phyloP scores from a whole-genome alignment of 306 rosid species.

The Lathyrus aphaca region DNA sequence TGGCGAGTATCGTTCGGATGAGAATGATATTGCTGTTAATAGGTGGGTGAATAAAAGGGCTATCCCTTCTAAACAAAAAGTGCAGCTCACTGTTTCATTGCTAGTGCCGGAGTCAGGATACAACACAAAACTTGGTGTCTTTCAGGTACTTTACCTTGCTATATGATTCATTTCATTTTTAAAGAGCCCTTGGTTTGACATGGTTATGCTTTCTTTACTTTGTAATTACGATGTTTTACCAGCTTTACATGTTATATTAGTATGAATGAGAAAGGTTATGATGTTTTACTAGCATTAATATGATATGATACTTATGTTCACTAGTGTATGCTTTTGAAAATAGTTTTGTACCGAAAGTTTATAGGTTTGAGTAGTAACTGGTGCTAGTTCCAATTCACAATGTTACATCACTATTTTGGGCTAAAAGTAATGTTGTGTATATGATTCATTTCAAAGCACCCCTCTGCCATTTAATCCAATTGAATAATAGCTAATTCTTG shows the following conservation, averaged over 20 bases:
- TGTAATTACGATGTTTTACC: conserved; percentile 24
- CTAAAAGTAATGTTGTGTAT: no score
- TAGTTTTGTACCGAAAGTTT: conserved; percentile 1
- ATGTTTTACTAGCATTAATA: not conserved
- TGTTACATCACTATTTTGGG: no score
- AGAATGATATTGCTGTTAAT: conserved; percentile 31
- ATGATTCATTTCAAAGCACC: no score
- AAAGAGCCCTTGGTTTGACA: conserved; percentile 1
- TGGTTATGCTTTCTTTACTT: not conserved
- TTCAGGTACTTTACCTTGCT: conserved; percentile 71
- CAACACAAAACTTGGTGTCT: conserved; percentile 86
- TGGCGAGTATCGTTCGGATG: conserved; percentile 43
- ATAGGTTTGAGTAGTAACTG: conserved; percentile 11
- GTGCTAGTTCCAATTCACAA: no score
- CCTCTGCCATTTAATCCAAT: not conserved
- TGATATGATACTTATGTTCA: conserved; percentile 24
- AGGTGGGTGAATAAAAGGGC: conserved; percentile 39
- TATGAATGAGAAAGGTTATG: conserved; percentile 9
- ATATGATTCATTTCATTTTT: conserved; percentile 24
- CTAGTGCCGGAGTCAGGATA: conserved; percentile 84
- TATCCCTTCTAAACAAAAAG: conserved; percentile 59
- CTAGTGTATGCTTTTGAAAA: conserved; percentile 10
- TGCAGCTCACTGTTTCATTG: conserved; percentile 60
- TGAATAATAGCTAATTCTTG: conserved; percentile 2
- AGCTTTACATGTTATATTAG: conserved; percentile 16